Evolutionary conservation across 2,329 filamentous ascomycete species (phyloP).

Genomic region (Trichoderma sp.): DNA sequence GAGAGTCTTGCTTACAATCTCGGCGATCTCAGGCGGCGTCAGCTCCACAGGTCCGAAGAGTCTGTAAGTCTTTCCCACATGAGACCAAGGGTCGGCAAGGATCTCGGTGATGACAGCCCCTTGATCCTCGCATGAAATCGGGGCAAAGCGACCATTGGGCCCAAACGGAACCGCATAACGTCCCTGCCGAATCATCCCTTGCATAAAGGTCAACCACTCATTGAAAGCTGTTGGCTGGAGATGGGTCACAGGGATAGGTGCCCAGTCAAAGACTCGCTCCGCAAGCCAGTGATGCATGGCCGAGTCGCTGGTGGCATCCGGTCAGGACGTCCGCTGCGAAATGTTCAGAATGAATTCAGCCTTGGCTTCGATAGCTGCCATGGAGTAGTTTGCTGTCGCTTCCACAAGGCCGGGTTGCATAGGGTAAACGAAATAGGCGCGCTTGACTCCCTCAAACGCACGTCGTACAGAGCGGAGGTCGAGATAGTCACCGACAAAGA

Average conservation of each 20-base stretch:
- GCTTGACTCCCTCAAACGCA: not conserved
- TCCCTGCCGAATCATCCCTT: not conserved
- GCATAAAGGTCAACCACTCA: not conserved
- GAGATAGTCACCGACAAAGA: not conserved
- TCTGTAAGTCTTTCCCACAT: not conserved
- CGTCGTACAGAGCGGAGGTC: not conserved
- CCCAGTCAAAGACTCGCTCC: not conserved
- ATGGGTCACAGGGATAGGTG: not conserved
- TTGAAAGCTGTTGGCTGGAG: not conserved
- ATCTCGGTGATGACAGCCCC: not conserved
- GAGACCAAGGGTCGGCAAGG: not conserved
- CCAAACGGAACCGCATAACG: not conserved
- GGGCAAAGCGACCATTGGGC: not conserved
- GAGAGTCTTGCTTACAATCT: not conserved
- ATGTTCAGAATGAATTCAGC: slow-evolving; percentile 1
- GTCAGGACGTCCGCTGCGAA: not conserved
- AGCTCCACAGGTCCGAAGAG: not conserved
- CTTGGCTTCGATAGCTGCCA: not conserved
- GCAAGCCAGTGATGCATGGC: not conserved
- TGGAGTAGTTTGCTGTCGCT: not conserved
- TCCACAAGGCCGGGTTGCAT: not conserved
- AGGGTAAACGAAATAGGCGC: not conserved
- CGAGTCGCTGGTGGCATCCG: not conserved
- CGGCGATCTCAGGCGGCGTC: slow-evolving; percentile 1
- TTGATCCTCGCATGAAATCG: slow-evolving; percentile 4